Evolutionary conservation across 352 stramenopile species (phyloP).

Genomic region (Phytophthora syringae): DNA sequence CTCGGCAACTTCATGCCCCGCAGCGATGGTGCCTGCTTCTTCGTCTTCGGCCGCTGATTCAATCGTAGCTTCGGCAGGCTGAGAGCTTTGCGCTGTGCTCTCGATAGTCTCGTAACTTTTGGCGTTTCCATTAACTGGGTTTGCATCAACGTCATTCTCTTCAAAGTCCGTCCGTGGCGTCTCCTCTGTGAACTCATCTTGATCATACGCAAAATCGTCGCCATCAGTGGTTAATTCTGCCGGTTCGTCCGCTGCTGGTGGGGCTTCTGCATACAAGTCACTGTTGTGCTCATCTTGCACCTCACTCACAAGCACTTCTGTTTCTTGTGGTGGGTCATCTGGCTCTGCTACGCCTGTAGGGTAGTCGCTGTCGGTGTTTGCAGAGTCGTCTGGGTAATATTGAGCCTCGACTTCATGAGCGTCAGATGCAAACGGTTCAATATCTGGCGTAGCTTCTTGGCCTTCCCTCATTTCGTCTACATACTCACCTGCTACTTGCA

Average conservation of each 20-base stretch:
- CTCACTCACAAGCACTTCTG: background rate
- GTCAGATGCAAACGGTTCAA: background rate
- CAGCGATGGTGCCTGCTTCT: background rate
- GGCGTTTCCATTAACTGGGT: background rate
- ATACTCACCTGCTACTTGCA: background rate
- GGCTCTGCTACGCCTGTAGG: conserved; percentile 13
- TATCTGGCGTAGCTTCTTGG: background rate
- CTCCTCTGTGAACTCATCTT: conserved; percentile 27
- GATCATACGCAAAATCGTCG: conserved; percentile 21
- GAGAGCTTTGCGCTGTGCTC: background rate
- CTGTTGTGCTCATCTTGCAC: background rate
- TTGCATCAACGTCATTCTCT: background rate
- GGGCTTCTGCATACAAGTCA: background rate
- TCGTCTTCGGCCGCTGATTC: background rate
- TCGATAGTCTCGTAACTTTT: background rate
- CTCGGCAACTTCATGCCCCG: background rate
- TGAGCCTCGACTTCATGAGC: conserved; percentile 3
- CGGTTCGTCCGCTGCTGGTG: background rate
- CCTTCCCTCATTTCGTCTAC: background rate
- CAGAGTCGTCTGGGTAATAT: background rate
- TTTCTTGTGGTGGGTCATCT: conserved; percentile 4
- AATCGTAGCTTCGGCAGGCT: background rate
- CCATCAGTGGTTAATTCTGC: conserved; percentile 1
- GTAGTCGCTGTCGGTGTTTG: conserved; percentile 14
- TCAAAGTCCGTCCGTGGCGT: background rate